Evolutionary conservation across 768 basidiomycete genomes (phyloP).

Genomic region (Rhizopogon salebrosus): DNA sequence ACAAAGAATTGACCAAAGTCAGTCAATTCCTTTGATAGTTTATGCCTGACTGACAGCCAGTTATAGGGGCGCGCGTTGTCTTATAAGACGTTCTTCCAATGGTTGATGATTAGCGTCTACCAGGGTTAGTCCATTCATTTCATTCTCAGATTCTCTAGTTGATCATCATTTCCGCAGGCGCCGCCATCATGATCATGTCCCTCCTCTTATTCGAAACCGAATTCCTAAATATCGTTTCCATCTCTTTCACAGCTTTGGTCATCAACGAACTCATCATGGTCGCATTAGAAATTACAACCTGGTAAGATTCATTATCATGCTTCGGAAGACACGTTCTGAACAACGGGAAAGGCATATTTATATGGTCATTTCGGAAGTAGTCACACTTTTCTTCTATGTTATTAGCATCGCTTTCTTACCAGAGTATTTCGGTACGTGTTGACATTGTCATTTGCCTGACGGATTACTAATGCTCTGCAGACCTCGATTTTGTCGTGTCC

Average conservation of each 20-base stretch:
- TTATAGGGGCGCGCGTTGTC: conserved; percentile 85
- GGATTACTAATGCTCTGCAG: conserved; percentile 34
- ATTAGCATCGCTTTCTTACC: conserved; percentile 91
- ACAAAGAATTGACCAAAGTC: conserved; percentile 96
- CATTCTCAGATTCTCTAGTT: not conserved
- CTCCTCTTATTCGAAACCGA: conserved; percentile 95
- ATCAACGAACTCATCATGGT: conserved; percentile 99
- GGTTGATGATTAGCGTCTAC: conserved; percentile 96
- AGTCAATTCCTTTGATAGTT: conserved; percentile 6
- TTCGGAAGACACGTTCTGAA: not conserved
- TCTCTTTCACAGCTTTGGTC: conserved; percentile 94
- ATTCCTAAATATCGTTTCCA: conserved; percentile 96
- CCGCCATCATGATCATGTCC: conserved; percentile 98
- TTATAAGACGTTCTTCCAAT: conserved; percentile 97
- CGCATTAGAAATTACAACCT: conserved; percentile 94
- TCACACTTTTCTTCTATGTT: conserved; percentile 84
- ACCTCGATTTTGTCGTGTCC: conserved; percentile 89
- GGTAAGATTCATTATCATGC: conserved; percentile 40
- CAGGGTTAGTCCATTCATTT: conserved; percentile 56
- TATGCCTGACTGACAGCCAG: conserved; percentile 2
- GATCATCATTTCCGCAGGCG: conserved; percentile 44
- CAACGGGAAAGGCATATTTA: conserved; percentile 70
- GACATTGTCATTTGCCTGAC: not conserved
- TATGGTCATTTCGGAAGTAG: conserved; percentile 90
- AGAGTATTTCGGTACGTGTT: conserved; percentile 89